Evolutionary conservation across 495 filamentous ascomycete species (phyloP), one percentile per base, ranked within the genome.

Genomic region (Thozetella sp.): DNA sequence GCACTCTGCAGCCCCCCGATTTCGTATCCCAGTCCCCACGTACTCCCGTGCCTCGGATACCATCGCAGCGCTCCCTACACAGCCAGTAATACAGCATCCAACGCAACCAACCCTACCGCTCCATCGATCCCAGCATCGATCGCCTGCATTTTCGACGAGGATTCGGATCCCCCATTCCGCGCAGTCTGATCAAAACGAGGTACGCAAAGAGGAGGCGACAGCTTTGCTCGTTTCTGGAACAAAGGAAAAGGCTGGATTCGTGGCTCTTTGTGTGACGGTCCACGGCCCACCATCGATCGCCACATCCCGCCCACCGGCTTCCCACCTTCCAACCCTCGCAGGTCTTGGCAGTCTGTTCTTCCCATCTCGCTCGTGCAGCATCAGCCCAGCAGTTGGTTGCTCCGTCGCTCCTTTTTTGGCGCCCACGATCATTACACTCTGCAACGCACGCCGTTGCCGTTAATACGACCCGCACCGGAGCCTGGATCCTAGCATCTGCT

Each of bases 401-500:
- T 19, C 20, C 43, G 43, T 48, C 43, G n/a, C 43, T 48, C 43
- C 12, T 48, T 48, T 48, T 48, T 48, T n/a, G 43, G n/a, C 43
- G n/a, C 43, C n/a, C 43, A 48, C 43, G 43, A 48, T 48, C 43
- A n/a, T 20, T 48, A 48, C 20, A 11, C n/a, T 48, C 10, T n/a
- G 43, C 43, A 48, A 48, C 43, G 20, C 10, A 3, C 15, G 27
- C 26, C 24, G 52, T 53, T 53, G 25, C 22, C 52, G 22, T 43
- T 54, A 46, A 23, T 53, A 45, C 40, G 51, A 30, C 12, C 26
- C n/a, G 46, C 57, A 34, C 15, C 37, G 2, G 17, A 30, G 51
- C 22, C 57, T 52, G 57, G 15, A 53, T 62, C 61, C 54, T 46
- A 57, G 63, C 61, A 67, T 71, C 61, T n/a, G 46, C 66, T 70